phyloP scores from a whole-genome alignment of 257 asterid species.

The Nicotiana tabacum region DNA sequence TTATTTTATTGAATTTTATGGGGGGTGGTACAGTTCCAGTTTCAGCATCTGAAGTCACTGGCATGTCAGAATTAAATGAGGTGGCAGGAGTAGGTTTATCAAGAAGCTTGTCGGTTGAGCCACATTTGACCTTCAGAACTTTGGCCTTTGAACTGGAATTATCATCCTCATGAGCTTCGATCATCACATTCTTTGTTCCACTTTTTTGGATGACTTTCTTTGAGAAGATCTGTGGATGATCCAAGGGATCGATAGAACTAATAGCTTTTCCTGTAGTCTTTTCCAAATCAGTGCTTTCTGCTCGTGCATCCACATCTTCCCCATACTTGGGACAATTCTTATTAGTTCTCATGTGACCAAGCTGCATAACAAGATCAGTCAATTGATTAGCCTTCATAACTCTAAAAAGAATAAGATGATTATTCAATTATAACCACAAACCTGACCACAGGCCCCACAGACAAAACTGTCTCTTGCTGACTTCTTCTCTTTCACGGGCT shows the following conservation, averaged over 20 bases:
- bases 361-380: conserved; percentile 38
- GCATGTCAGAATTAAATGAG: conserved; percentile 77
- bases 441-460: conserved; percentile 99
- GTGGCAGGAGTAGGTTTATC: conserved; percentile 66
- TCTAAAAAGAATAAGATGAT: conserved; percentile 10
- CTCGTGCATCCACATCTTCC: conserved; percentile 67
- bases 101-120: conserved; percentile 59
- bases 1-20: conserved; percentile 70
- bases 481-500: conserved; percentile 92
- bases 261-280: conserved; percentile 39
- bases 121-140: conserved; percentile 81
- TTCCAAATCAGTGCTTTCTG: conserved; percentile 57
- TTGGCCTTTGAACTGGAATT: conserved; percentile 71
- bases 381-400: conserved; percentile 7
- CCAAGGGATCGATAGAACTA: conserved; percentile 49
- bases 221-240: conserved; percentile 43
- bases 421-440: conserved; percentile 25
- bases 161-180: conserved; percentile 68
- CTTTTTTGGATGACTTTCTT: conserved; percentile 62
- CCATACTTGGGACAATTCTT: conserved; percentile 96
- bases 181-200: conserved; percentile 43
- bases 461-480: conserved; percentile 93
- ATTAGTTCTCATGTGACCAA: conserved; percentile 99
- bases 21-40: conserved; percentile 45
- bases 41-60: conserved; percentile 57